Evolutionary conservation across 495 filamentous ascomycete species (phyloP), one percentile per base, ranked within the genome.

Genomic region (Podospora didyma): DNA sequence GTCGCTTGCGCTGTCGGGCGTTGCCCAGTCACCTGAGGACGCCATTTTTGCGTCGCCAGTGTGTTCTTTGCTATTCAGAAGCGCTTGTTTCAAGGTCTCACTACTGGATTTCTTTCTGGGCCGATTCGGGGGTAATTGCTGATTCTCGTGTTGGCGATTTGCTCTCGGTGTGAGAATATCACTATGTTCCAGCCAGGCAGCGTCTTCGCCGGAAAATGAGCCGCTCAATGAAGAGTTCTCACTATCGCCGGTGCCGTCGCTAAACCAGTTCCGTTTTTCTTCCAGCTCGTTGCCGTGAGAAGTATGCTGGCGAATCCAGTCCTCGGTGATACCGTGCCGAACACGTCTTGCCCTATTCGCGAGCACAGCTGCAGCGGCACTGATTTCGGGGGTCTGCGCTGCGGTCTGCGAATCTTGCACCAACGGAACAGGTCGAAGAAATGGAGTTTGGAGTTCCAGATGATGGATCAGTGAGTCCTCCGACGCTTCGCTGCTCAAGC

Each of bases 271-370:
- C 39, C 79, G 80, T 51, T 80, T 78, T 67, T 89, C 26, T 31
- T 31, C 87, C 51, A 81, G 80, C 41, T 79, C 71, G 42, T 74
- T 75, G 59, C 83, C 82, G 58, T 80, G 78, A 10, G 82, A 79
- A 7, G 87, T 83, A 60, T 89, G 87, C 60, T 87, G 85, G 39
- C 87, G 83, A 57, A 90, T 87, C 87, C 87, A 90, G 74, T 88
- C 86, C 63, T 89, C 82, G 1, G 86, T 89, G 52, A 89, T 84
- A 44, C 87, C 86, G 64, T 81, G 70, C 37, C 80, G 69, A 59
- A 79, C 65, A 28, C 77, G 74, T 61, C 80, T 66, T 28, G 78
- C 81, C 42, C 79, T 76, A 59, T 81, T 82, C 28, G 76, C 80
- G 56, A 84, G 75, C 2, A 82, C 79, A 19, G 75, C 73, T 20